These are phyloP conservation scores for Vicia villosa DNA, from an alignment of 306 rosid species.

Conservation along the genomic window DNA sequence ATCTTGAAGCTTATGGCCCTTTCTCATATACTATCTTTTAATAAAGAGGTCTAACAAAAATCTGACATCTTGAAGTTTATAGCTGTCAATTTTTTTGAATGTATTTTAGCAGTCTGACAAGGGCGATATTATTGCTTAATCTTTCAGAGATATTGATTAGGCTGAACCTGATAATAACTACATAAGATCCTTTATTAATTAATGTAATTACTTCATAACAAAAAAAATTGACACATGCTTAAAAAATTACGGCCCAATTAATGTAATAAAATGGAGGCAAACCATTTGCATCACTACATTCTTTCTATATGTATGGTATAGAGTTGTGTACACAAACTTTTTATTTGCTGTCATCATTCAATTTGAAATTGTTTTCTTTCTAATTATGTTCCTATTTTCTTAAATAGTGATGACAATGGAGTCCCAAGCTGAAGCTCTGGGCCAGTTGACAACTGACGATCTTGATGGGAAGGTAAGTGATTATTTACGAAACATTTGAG, in stretches of 20 bases:
- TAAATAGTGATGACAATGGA: slow-evolving; percentile 86
- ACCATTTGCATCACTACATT: slow-evolving; percentile 9
- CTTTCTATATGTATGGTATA: background rate
- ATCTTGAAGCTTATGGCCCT: no score
- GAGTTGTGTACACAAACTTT: slow-evolving; percentile 6
- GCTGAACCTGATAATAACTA: no score
- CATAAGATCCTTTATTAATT: no score
- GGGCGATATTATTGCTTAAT: no score
- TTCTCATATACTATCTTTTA: no score
- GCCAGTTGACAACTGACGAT: slow-evolving; percentile 88
- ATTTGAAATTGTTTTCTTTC: slow-evolving; percentile 8
- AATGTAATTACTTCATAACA: slow-evolving; percentile 4
- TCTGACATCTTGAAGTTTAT: no score
- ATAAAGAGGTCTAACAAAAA: no score
- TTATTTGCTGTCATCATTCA: slow-evolving; percentile 16
- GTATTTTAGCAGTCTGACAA: no score
- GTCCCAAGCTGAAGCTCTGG: slow-evolving; percentile 96
- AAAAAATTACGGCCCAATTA: background rate
- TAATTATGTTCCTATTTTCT: slow-evolving; percentile 32
- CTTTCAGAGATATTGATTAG: no score
- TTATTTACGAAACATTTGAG: background rate
- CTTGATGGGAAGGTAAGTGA: slow-evolving; percentile 86
- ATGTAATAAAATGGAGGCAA: background rate
- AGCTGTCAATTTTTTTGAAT: no score
- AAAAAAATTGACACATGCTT: slow-evolving; percentile 14